A percentile compares a stretch with the other conserved stretches of the same genome.
Evolutionary conservation across 108 stramenopile species (phyloP).

Genomic region (Cyclotella baltica): DNA sequence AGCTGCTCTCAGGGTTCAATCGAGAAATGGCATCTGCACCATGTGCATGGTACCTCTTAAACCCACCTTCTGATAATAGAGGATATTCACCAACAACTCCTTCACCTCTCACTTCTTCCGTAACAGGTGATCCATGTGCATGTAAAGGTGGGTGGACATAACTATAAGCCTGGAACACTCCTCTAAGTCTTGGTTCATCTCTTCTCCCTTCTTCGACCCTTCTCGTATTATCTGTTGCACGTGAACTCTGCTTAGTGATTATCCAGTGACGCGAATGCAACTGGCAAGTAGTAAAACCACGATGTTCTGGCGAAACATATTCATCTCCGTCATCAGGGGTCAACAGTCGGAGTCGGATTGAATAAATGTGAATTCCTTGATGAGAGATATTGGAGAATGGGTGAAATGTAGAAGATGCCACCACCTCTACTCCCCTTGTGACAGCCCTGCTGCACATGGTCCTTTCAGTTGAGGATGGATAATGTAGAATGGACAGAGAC

Average conservation of each 20-base stretch:
- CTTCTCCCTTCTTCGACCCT: no score
- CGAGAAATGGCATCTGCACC: not conserved
- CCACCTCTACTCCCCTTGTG: constrained; percentile 63
- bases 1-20: not conserved
- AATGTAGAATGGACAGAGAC: constrained; percentile 35
- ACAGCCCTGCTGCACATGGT: constrained; percentile 54
- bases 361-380: constrained; percentile 48
- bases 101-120: constrained; percentile 51
- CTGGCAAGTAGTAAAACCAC: constrained; percentile 70
- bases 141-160: no score
- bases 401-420: constrained; percentile 57
- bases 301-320: constrained; percentile 48
- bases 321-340: constrained; percentile 49
- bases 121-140: no score
- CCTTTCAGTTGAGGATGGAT: constrained; percentile 19
- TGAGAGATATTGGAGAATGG: constrained; percentile 17
- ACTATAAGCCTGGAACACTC: no score
- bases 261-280: constrained; percentile 62
- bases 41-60: constrained; percentile 1
- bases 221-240: constrained; percentile 1
- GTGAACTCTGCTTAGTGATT: constrained; percentile 32
- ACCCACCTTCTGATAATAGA: constrained; percentile 56
- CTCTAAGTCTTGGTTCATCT: no score
- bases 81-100: constrained; percentile 69
- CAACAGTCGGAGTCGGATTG: constrained; percentile 62